Evolutionary conservation across 768 basidiomycete genomes (phyloP).

Genomic region (Porphyrellus cyaneotinctus): DNA sequence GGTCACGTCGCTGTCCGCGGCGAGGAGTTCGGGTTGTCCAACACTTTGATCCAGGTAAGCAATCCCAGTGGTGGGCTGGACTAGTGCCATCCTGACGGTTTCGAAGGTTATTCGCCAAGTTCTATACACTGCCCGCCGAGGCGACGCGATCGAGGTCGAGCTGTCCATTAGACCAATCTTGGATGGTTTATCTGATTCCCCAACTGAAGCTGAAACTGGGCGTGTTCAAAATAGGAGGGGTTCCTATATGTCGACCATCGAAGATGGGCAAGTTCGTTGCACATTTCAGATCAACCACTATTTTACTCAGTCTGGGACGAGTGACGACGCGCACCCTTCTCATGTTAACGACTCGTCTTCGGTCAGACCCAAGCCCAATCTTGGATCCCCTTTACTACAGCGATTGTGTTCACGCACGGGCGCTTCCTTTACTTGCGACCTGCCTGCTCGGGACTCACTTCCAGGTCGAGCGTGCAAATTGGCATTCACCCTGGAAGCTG

Average conservation of each 20-base stretch:
- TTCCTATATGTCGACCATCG: constrained; percentile 22
- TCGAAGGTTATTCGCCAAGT: constrained; percentile 80
- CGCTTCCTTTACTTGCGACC: constrained; percentile 38
- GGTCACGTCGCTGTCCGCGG: constrained; percentile 83
- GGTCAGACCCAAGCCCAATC: constrained; percentile 35
- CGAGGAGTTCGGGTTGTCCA: constrained; percentile 80
- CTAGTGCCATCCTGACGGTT: constrained; percentile 15
- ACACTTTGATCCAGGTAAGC: constrained; percentile 81
- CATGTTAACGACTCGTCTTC: constrained; percentile 8
- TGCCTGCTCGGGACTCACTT: constrained; percentile 39
- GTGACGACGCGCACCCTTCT: constrained; percentile 6
- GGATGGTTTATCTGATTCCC: constrained; percentile 25
- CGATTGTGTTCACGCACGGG: constrained; percentile 58
- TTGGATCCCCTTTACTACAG: constrained; percentile 53
- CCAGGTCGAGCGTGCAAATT: constrained; percentile 64
- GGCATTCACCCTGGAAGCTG: constrained; percentile 57
- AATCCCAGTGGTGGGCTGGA: constrained; percentile 1
- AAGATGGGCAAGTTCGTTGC: constrained; percentile 46
- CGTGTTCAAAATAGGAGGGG: constrained; percentile 24
- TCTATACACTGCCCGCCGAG: constrained; percentile 57
- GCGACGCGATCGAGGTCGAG: constrained; percentile 86
- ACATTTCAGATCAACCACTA: constrained; percentile 56
- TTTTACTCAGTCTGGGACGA: constrained; percentile 29
- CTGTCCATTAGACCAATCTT: constrained; percentile 48
- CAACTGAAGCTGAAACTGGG: constrained; percentile 21